Base-by-base conservation (phyloP, 495 filamentous ascomycete species). In the Penicillium manginii region DNA sequence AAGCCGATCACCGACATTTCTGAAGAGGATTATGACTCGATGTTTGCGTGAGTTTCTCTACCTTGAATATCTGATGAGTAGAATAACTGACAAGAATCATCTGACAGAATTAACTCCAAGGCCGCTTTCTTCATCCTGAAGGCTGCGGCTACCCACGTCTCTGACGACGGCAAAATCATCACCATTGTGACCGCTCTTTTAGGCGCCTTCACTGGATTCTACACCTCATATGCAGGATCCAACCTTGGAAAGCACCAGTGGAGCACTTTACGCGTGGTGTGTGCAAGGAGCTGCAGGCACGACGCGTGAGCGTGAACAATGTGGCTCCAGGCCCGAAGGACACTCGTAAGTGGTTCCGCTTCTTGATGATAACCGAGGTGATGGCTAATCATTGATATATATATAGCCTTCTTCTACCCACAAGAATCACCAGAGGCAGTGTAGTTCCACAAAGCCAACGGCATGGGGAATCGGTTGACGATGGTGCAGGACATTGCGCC, bases 1-100 rank as follows among this genome's bases (percentile, higher is more conserved):
- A 77, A 83, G 66, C 76, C 81, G 0, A 81, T 83, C 29, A 76
- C 75, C 4, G 73, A 75, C 51, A 78, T 83, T 61, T 63, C 46
- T 0, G 83, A 84, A 61, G 74, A 76, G 46, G 72, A 78, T 9
- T 83, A 81, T 70, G 82, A 84, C 64, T 48, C 61, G 1, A 78
- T 76, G 68, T 78, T 76, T 61, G 73, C 68, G 68, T 71, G 69
- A 54, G 68, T 62, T 14, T 11, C 1, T 15, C 46, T 29, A 17
- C 10, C 2, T 29, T 9, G 12, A 39, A n/a, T n/a, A n/a, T n/a
- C n/a, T n/a, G 5, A 19, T 7, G 23, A 31, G 15, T 12, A 10
- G 7, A 0, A 7, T 4, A 14, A 17, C 3, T 47, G 18, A 55
- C 19, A 4, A 17, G 17, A 26, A 23, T n/a, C 4, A 0, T 37